Evolutionary conservation across 2,329 filamentous ascomycete species (phyloP).

Genomic region (Neopestalotiopsis sp.): DNA sequence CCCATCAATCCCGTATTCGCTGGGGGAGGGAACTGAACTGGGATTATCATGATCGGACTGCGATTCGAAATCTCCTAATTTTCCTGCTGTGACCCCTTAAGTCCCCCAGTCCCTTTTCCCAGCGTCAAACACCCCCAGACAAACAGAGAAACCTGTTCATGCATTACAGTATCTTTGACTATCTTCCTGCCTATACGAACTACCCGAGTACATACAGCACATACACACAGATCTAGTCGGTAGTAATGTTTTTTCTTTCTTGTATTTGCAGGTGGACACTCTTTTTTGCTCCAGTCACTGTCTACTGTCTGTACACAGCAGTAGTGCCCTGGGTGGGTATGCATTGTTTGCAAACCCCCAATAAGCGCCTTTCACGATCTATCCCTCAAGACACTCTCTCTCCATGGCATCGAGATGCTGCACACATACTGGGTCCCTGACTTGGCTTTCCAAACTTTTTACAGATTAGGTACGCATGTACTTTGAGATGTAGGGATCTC

Average conservation of each 20-base stretch:
- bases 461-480: too few relatives aligned
- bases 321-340: not conserved
- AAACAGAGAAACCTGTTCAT: not conserved
- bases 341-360: too few relatives aligned
- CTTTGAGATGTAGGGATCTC: too few relatives aligned
- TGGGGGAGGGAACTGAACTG: not conserved
- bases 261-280: not conserved
- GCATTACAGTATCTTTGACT: not conserved
- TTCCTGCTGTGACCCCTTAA: not conserved
- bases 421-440: too few relatives aligned
- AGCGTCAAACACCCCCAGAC: not conserved
- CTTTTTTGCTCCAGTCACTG: not conserved
- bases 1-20: not conserved
- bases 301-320: not conserved
- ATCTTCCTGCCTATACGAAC: not conserved
- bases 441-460: too few relatives aligned
- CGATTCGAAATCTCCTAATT: not conserved
- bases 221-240: not conserved
- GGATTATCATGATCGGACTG: not conserved
- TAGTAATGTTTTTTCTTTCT: not conserved
- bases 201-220: not conserved
- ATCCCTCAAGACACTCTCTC: too few relatives aligned
- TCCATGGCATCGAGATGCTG: too few relatives aligned
- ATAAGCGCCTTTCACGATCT: too few relatives aligned
- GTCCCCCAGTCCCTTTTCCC: not conserved